Evolutionary conservation across 108 stramenopile species (phyloP).

Genomic region (Poteriospumella lacustris): DNA sequence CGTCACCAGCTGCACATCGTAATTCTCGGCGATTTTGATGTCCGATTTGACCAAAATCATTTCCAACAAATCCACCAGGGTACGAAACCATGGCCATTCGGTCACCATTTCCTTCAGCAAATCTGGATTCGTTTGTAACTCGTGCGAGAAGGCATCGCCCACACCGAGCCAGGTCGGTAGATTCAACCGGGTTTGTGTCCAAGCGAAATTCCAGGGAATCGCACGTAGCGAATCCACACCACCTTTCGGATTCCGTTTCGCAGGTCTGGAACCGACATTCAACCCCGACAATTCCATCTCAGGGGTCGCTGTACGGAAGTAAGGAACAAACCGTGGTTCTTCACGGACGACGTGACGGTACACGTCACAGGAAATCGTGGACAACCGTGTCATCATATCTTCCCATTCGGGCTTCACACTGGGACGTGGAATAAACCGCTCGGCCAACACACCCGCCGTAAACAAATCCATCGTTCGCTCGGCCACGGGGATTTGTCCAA

Average conservation of each 20-base stretch:
- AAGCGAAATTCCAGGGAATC: conserved; percentile 96
- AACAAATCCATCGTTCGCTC: conserved; percentile 88
- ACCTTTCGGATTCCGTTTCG: conserved; percentile 88
- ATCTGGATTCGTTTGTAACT: neutral
- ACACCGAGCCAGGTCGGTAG: conserved; percentile 96
- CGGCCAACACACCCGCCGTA: conserved; percentile 82
- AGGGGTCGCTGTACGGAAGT: conserved; percentile 93
- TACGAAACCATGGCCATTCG: conserved; percentile 88
- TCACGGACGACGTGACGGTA: conserved; percentile 78
- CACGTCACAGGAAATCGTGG: conserved; percentile 55
- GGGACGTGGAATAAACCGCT: conserved; percentile 65
- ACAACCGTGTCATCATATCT: neutral
- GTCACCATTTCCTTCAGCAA: conserved; percentile 77
- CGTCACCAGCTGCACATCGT: conserved; percentile 81
- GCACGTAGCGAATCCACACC: conserved; percentile 90
- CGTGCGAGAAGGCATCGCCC: conserved; percentile 64
- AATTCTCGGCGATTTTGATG: conserved; percentile 77
- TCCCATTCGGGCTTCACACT: conserved; percentile 41
- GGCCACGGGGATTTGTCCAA: conserved; percentile 76
- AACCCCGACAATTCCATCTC: conserved; percentile 80
- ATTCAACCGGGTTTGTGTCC: conserved; percentile 88
- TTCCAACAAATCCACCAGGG: conserved; percentile 80
- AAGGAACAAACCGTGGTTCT: conserved; percentile 86
- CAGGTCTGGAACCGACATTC: conserved; percentile 87
- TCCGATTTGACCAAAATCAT: conserved; percentile 93